Evolutionary conservation across 257 asterid genomes (phyloP).

Genomic region (Apocynum venetum): DNA sequence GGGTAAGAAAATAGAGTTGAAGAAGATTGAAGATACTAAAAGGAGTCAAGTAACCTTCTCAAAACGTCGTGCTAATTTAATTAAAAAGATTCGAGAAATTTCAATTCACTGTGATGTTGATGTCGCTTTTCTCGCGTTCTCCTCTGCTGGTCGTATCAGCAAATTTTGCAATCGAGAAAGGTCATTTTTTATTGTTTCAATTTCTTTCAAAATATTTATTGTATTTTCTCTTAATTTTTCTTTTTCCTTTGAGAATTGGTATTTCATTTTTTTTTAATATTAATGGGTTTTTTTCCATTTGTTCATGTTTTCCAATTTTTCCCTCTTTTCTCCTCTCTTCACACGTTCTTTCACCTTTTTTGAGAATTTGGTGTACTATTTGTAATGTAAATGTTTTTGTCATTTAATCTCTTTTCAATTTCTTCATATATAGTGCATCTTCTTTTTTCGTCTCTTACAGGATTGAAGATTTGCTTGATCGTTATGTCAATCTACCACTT

Average conservation of each 20-base stretch:
- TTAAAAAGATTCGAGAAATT: constrained; percentile 48
- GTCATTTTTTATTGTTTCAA: neutral
- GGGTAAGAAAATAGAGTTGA: constrained; percentile 57
- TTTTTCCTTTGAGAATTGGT: neutral
- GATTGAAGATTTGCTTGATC: constrained; percentile 48
- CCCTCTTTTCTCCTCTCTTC: too few species aligned
- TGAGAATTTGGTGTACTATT: too few species aligned
- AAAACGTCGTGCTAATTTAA: constrained; percentile 49
- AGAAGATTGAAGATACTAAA: constrained; percentile 45
- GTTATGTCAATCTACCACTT: constrained; percentile 37
- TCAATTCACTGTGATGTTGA: constrained; percentile 44
- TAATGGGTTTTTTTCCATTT: too few species aligned
- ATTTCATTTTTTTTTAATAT: too few species aligned
- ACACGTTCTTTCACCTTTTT: too few species aligned
- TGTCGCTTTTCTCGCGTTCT: constrained; percentile 47
- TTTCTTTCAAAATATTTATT: neutral
- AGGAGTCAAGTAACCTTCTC: constrained; percentile 67
- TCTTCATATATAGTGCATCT: too few species aligned
- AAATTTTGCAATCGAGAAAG: constrained; percentile 35
- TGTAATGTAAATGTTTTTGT: too few species aligned
- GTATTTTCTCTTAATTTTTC: too few species aligned
- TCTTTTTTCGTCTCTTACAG: constrained; percentile 20
- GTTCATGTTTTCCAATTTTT: too few species aligned
- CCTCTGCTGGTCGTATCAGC: constrained; percentile 58
- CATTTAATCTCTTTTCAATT: neutral